Evolutionary conservation across 2,329 filamentous ascomycete species (phyloP).

Genomic region (Calonectria henricotiae): DNA sequence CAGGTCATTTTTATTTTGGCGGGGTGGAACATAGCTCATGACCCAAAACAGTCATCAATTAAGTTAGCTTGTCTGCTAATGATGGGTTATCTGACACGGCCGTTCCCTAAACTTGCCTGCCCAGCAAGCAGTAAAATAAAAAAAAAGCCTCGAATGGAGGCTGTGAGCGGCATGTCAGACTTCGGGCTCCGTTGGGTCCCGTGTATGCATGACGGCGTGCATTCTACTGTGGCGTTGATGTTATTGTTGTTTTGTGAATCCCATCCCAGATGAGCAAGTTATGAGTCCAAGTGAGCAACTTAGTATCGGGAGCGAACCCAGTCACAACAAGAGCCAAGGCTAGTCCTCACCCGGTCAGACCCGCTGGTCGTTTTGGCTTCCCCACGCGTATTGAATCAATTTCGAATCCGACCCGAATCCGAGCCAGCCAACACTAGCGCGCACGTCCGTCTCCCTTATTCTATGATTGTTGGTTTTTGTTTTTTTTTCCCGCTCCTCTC

Average conservation of each 20-base stretch:
- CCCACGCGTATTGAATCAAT: slow-evolving; percentile 31
- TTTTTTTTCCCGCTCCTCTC: slow-evolving; percentile 20
- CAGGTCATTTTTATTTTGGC: not conserved
- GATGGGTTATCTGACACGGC: not conserved
- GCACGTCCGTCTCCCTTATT: slow-evolving; percentile 22
- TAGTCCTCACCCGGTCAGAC: slow-evolving; percentile 27
- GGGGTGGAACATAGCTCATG: not conserved
- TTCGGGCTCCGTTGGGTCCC: not conserved
- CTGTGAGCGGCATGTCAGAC: slow-evolving; percentile 20
- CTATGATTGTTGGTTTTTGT: slow-evolving; percentile 1
- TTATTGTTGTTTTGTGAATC: not conserved
- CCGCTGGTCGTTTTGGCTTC: slow-evolving; percentile 13
- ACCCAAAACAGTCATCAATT: not conserved
- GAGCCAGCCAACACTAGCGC: slow-evolving; percentile 9
- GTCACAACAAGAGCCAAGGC: slow-evolving; percentile 18
- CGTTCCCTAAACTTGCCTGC: not conserved
- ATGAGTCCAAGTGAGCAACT: slow-evolving; percentile 29
- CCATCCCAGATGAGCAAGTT: slow-evolving; percentile 8
- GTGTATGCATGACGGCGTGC: slow-evolving; percentile 2
- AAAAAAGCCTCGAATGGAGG: not conserved
- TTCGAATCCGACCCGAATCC: slow-evolving; percentile 32
- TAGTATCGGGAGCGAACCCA: slow-evolving; percentile 23
- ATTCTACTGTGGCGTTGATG: not conserved
- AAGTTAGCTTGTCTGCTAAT: not conserved
- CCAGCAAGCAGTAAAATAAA: not conserved